Base-by-base conservation (phyloP, 352 stramenopile genomes). In the Phytophthora quininea region DNA sequence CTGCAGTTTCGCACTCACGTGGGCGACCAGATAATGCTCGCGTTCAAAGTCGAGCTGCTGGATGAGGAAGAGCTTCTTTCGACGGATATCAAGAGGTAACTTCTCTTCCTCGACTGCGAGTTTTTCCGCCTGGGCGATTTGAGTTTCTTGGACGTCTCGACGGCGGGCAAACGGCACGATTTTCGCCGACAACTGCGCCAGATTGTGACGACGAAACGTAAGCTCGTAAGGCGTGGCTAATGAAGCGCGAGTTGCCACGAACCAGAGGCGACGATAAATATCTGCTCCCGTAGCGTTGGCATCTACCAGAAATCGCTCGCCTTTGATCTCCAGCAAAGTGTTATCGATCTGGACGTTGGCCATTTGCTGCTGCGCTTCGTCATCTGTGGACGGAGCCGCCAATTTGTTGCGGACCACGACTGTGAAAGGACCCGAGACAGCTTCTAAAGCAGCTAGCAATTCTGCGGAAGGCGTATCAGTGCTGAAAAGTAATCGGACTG, bases 11-110 rank as follows among this genome's bases (percentile, higher is more conserved):
- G 11, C 29, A 24, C 73, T 72, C 31, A 91, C 64, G 48, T 88
- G 77, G 7, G 64, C 50, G 10, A 77, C 78, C 31, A 91, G 54
- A 45, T 89, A 86, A 12, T 80, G 61, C 45, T 91, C 80, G 14
- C 69, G 69, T 32, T 87, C 72, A 31, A 77, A 86, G 58, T 91
- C 81, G 40, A 91, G 69, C 48, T 91, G 83, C 49, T 91, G 83
- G 0, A 79, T 52, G 2, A 88, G 54, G 43, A 87, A 91, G 14
- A 88, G 75, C 65, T 88, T 90, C 45, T 86, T 86, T 12, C 56
- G 63, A 37, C 72, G 74, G 14, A 86, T 57, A n/a, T 64, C 52
- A 0, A 63, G 42, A 5, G 70, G 70, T 19, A 81, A 54, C 0
- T 56, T 55, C 3, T 51, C 46, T 7, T 91, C 83, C 29, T 86